A percentile compares a stretch with the other conserved stretches of the same genome.
These are phyloP conservation scores for Vitis hybrid DNA, from an alignment of 177 flowering plant species.

Conservation along the genomic window DNA sequence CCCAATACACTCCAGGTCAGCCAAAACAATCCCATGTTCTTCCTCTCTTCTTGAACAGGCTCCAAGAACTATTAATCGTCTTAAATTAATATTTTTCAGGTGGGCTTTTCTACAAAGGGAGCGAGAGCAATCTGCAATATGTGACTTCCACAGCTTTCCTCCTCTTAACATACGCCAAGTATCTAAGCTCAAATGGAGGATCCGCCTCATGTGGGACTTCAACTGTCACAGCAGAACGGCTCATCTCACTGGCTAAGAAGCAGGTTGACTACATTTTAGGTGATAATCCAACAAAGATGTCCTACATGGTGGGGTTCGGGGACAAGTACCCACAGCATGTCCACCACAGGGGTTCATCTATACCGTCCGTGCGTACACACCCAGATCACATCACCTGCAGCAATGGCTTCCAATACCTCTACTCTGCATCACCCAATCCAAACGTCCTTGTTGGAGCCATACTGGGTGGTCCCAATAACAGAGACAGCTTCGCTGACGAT, in stretches of 20 bases:
- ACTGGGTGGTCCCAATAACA: conserved; percentile 79
- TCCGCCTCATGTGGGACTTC: conserved; percentile 50
- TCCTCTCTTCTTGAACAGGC: not conserved
- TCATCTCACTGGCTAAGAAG: conserved; percentile 60
- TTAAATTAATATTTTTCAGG: conserved; percentile 40
- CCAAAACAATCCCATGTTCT: not conserved
- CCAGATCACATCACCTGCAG: conserved; percentile 61
- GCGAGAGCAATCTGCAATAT: conserved; percentile 86
- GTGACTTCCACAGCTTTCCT: conserved; percentile 81
- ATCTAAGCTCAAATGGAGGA: conserved; percentile 42
- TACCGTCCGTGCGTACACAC: conserved; percentile 66
- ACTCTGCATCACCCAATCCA: conserved; percentile 73
- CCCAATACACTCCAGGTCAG: conserved; percentile 86
- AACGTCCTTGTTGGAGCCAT: conserved; percentile 84
- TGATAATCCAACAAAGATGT: conserved; percentile 73
- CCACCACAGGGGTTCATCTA: conserved; percentile 90
- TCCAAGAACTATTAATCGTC: not conserved
- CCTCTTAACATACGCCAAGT: conserved; percentile 80
- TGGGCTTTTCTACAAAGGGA: conserved; percentile 76
- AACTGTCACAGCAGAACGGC: conserved; percentile 43
- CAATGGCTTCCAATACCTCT: conserved; percentile 61
- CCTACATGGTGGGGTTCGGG: conserved; percentile 97
- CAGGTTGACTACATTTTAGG: conserved; percentile 94
- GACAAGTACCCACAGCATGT: conserved; percentile 59
- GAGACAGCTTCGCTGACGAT: conserved; percentile 66